Base-by-base conservation (phyloP, 352 stramenopile genomes). In the Blastocystis sp. region DNA sequence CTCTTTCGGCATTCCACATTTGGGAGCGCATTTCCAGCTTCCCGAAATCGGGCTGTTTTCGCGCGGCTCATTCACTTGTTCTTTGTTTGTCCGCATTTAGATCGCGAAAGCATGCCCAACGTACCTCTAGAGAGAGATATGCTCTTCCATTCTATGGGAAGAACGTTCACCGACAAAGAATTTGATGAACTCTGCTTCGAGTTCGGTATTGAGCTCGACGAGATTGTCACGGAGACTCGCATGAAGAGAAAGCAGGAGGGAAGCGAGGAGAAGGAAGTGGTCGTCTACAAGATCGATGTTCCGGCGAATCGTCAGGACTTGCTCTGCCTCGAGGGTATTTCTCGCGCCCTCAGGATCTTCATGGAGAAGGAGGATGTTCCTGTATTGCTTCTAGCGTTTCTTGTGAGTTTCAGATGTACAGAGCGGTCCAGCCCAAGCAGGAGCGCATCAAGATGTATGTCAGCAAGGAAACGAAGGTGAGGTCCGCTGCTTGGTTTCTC, bases 161-260 rank as follows among this genome's bases (percentile, higher is more conserved):
- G 97, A 92, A 95, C 92, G 65, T 99, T 98, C 94, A 99, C 96
- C 69, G 95, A 96, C 91, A 94, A 99, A 80, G 97, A 98, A 91
- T 99, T 99, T 92, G 97, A 99, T 91, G 94, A 98, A 88, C 94
- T 99, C 26, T 99, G 97, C 93, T 99, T 99, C 92, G 97, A 99
- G 93, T 99, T 99, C 91, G 98, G 98, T 79, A 98, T 99, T 88
- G 97, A 99, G 91, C 92, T 99, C 85, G 95, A 98, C 90, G 95
- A 97, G 90, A 94, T 97, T 59, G 96, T 94, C 13, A 95, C 93
- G 3, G 94, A 97, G 90, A 91, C 91, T 13, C 50, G 67, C 21
- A 89, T 89, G 79, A 89, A 89, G 67, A 16, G 92, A 95, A 81
- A 92, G 94, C 90, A 93, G 92, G 55, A 74, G 31, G 90, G 37